Conservation (phyloP, 768 basidiomycete species). For the Rhizopogon sp. region DNA sequence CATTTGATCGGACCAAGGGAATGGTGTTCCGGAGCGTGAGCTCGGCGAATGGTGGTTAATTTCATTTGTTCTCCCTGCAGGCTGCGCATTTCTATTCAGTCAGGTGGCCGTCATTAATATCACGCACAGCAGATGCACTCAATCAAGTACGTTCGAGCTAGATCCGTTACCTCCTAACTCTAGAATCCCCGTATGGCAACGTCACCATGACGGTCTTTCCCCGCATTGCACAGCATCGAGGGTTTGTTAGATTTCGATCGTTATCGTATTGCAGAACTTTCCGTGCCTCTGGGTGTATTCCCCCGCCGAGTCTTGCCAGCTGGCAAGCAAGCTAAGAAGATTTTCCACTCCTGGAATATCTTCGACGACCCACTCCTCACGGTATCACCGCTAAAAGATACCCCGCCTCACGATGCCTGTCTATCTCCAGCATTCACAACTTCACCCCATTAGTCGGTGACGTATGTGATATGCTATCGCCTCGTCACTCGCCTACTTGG, state of each 20-base stretch:
- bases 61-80: background rate
- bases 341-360: background rate
- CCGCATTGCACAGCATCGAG: background rate
- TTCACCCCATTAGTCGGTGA: slow-evolving; percentile 1
- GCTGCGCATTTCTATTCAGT: background rate
- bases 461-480: background rate
- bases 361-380: background rate
- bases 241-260: background rate
- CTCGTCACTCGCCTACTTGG: background rate
- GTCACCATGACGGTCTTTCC: background rate
- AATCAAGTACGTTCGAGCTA: background rate
- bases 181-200: background rate
- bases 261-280: background rate
- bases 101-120: slow-evolving; percentile 1
- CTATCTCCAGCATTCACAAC: background rate
- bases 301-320: background rate
- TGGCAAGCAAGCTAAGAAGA: background rate
- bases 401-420: background rate
- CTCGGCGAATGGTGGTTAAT: background rate
- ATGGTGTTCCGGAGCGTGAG: background rate
- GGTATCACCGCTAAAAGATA: background rate
- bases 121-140: background rate
- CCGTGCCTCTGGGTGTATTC: background rate
- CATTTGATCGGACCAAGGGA: slow-evolving; percentile 5
- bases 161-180: background rate